Evolutionary conservation across 2,329 filamentous ascomycete genomes (phyloP).

Genomic region (Arachnomyces sp.): DNA sequence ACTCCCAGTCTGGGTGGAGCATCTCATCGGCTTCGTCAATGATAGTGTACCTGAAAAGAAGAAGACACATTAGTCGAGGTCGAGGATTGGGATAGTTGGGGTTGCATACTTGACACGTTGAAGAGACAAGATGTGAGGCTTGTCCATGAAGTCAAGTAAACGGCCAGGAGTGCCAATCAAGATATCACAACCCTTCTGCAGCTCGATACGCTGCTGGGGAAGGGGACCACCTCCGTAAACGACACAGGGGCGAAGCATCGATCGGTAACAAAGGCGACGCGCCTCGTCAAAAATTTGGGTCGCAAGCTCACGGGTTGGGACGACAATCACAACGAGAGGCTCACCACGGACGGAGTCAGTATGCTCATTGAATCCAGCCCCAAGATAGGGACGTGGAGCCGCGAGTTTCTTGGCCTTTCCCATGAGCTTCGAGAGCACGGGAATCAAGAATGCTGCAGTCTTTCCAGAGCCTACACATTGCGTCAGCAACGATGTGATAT

Average conservation of each 20-base stretch:
- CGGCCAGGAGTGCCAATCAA: slow-evolving; percentile 83
- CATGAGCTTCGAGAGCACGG: slow-evolving; percentile 84
- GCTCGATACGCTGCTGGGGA: slow-evolving; percentile 60
- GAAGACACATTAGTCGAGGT: slow-evolving; percentile 9
- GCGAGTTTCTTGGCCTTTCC: slow-evolving; percentile 86
- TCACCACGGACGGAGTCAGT: slow-evolving; percentile 60
- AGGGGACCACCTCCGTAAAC: slow-evolving; percentile 75
- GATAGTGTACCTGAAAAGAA: slow-evolving; percentile 49
- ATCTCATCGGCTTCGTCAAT: slow-evolving; percentile 96
- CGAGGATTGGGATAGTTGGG: neutral
- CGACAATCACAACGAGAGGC: slow-evolving; percentile 77
- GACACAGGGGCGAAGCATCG: slow-evolving; percentile 86
- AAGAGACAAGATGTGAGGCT: slow-evolving; percentile 60
- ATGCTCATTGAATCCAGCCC: slow-evolving; percentile 45
- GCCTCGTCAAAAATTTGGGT: slow-evolving; percentile 93
- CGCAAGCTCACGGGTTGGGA: slow-evolving; percentile 80
- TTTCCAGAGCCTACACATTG: slow-evolving; percentile 74
- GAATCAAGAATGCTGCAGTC: slow-evolving; percentile 85
- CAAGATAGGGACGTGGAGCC: slow-evolving; percentile 56
- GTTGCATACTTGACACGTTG: slow-evolving; percentile 59
- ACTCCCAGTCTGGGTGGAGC: slow-evolving; percentile 68
- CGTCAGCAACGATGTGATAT: slow-evolving; percentile 1
- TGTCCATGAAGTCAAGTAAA: slow-evolving; percentile 72
- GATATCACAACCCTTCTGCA: slow-evolving; percentile 79
- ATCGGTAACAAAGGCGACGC: slow-evolving; percentile 85